A percentile compares a stretch with the other conserved stretches of the same genome.
Conservation (phyloP, 345 rosid genomes). For the Gynandropsis gynandra region DNA sequence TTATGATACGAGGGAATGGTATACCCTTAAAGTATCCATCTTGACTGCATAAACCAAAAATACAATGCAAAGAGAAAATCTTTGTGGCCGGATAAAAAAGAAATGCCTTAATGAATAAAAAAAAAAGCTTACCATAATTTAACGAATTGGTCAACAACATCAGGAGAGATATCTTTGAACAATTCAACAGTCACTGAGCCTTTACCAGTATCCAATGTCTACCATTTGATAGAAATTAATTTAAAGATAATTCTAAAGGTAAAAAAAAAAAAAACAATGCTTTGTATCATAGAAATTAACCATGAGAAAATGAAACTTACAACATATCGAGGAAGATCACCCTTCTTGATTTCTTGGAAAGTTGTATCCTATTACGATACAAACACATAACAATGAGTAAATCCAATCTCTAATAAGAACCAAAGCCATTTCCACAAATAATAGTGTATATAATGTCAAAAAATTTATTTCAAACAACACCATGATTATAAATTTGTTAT, state of each 20-base stretch:
- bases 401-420: not conserved
- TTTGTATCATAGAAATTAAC: not conserved
- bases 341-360: constrained; percentile 30
- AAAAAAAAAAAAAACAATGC: not conserved
- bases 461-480: too few relatives aligned
- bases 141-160: constrained; percentile 59
- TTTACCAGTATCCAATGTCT: constrained; percentile 60
- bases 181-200: constrained; percentile 63
- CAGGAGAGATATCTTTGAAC: constrained; percentile 55
- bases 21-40: constrained; percentile 55
- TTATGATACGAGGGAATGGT: constrained; percentile 51
- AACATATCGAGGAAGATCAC: constrained; percentile 51
- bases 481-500: too few relatives aligned
- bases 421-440: constrained; percentile 1
- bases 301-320: constrained; percentile 28
- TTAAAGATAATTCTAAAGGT: not conserved
- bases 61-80: constrained; percentile 1
- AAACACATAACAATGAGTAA: not conserved
- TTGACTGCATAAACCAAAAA: constrained; percentile 39
- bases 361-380: constrained; percentile 27
- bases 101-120: not conserved
- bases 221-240: constrained; percentile 19
- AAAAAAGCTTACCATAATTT: constrained; percentile 38
- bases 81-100: not conserved
- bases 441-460: too few relatives aligned